A percentile compares a stretch with the other conserved stretches of the same genome.
These are phyloP conservation scores for Zasmidium angulare DNA, from an alignment of 2,329 filamentous ascomycete species.

Conservation along the genomic window DNA sequence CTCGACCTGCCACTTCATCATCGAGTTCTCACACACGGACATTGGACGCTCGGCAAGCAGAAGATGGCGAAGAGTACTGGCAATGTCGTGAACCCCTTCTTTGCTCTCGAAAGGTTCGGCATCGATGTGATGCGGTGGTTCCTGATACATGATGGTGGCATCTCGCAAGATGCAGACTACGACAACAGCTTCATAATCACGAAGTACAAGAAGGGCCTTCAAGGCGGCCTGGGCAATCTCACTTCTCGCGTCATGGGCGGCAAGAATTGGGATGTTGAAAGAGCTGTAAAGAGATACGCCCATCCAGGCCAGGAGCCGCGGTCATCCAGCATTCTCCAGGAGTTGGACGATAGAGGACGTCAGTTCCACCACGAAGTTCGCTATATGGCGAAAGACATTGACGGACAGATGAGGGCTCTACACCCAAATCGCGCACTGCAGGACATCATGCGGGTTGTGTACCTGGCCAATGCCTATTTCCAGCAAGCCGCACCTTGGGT, in stretches of 20 bases:
- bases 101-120: slow-evolving; percentile 84
- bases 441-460: slow-evolving; percentile 62
- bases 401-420: slow-evolving; percentile 60
- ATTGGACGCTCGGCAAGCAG: slow-evolving; percentile 87
- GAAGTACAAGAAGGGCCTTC: slow-evolving; percentile 76
- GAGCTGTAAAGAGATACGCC: slow-evolving; percentile 33
- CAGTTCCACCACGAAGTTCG: slow-evolving; percentile 13
- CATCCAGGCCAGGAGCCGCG: slow-evolving; percentile 11
- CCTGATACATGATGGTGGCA: slow-evolving; percentile 75
- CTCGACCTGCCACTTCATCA: slow-evolving; percentile 75
- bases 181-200: slow-evolving; percentile 73
- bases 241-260: slow-evolving; percentile 62
- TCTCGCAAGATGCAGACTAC: slow-evolving; percentile 79
- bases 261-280: slow-evolving; percentile 58
- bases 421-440: slow-evolving; percentile 67
- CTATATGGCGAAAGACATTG: slow-evolving; percentile 43
- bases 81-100: slow-evolving; percentile 93
- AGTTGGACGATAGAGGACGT: neutral
- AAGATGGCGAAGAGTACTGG: slow-evolving; percentile 98
- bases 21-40: slow-evolving; percentile 81
- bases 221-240: slow-evolving; percentile 78
- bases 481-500: slow-evolving; percentile 68
- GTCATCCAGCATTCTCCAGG: neutral
- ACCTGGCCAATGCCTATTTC: slow-evolving; percentile 67
- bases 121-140: slow-evolving; percentile 88